Percentiles rank a stretch among this genome's conserved stretches.
These are phyloP conservation scores for Mucor indicus DNA, from an alignment of 371 early-diverging fungal species.

Conservation along the genomic window DNA sequence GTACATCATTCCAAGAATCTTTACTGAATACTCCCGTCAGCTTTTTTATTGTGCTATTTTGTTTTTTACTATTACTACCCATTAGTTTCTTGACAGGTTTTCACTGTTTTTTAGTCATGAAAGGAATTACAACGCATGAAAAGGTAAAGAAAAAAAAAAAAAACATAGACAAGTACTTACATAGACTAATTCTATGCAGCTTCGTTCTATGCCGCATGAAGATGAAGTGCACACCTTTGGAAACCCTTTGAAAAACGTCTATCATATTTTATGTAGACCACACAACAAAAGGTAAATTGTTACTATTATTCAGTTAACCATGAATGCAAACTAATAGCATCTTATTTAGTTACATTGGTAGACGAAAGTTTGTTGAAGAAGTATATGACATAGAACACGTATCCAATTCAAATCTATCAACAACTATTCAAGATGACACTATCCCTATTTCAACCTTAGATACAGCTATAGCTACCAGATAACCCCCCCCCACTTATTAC, in stretches of 20 bases:
- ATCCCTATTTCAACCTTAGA: slow-evolving; percentile 3
- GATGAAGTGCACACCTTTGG: slow-evolving; percentile 49
- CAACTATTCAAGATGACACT: not conserved
- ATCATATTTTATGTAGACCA: slow-evolving; percentile 54
- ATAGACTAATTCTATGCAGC: slow-evolving; percentile 14
- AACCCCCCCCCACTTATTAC: not conserved
- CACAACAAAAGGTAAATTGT: slow-evolving; percentile 53
- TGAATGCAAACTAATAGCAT: not conserved
- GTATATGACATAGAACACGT: slow-evolving; percentile 4
- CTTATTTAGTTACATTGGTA: slow-evolving; percentile 16
- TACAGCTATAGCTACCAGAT: not conserved
- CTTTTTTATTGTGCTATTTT: slow-evolving; percentile 63
- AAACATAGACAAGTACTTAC: not conserved
- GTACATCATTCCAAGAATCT: not conserved
- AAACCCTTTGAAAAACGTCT: slow-evolving; percentile 47
- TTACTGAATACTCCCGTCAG: slow-evolving; percentile 35
- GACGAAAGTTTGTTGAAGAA: slow-evolving; percentile 20
- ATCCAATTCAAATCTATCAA: slow-evolving; percentile 1
- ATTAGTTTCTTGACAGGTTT: slow-evolving; percentile 71
- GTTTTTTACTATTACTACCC: slow-evolving; percentile 60
- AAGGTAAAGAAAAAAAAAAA: slow-evolving; percentile 44
- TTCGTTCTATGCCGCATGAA: slow-evolving; percentile 29
- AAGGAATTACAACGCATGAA: slow-evolving; percentile 87
- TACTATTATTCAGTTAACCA: not conserved
- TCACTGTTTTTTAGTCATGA: slow-evolving; percentile 70